A percentile compares a stretch with the other conserved stretches of the same genome.
phyloP scores from a whole-genome alignment of 2,329 filamentous ascomycete species.

The Venturia effusa region DNA sequence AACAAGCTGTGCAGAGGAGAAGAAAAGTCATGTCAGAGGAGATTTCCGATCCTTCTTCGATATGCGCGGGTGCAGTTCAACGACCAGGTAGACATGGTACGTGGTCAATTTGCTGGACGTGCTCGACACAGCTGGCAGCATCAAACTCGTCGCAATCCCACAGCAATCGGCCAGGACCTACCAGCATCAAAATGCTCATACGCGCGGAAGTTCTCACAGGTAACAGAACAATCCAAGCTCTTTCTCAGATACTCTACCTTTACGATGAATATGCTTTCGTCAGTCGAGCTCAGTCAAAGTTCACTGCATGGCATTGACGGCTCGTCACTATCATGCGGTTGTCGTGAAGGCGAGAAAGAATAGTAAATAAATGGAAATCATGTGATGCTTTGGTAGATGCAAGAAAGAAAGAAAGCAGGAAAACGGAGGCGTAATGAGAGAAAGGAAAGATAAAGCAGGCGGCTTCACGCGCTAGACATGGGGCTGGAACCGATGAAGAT shows the following conservation, averaged over 20 bases:
- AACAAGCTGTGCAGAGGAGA: constrained; percentile 37
- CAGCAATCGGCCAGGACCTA: too few species aligned
- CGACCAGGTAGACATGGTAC: too few species aligned
- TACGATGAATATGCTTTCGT: not conserved
- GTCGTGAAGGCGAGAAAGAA: not conserved
- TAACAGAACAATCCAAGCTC: not conserved
- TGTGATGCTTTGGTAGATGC: not conserved
- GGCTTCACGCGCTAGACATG: not conserved
- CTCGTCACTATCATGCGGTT: not conserved
- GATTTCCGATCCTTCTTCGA: too few species aligned
- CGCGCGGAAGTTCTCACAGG: not conserved
- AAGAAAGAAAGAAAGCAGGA: not conserved
- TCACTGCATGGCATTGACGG: not conserved
- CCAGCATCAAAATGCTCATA: too few species aligned
- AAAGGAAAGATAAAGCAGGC: not conserved
- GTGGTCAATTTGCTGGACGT: too few species aligned
- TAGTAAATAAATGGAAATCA: too few species aligned
- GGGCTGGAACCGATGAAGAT: not conserved
- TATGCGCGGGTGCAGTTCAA: not conserved
- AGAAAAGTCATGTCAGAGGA: too few species aligned
- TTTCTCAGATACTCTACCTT: too few species aligned
- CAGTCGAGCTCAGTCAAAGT: not conserved
- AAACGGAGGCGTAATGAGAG: not conserved
- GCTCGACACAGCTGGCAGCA: too few species aligned
- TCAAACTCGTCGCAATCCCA: too few species aligned